phyloP scores from a whole-genome alignment of 169 alveolate genomes.

The Plasmodium blacklocki region DNA sequence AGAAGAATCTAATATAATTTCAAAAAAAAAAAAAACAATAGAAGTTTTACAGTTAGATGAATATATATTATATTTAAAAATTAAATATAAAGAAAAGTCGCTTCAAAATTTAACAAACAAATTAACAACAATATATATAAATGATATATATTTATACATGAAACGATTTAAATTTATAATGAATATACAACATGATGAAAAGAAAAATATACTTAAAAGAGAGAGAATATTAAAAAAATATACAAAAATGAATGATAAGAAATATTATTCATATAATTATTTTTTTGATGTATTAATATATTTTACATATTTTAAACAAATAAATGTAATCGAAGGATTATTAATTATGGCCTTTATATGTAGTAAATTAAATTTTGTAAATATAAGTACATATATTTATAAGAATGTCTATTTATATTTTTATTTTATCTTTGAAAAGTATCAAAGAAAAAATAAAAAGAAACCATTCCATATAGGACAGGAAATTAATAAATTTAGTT shows the following conservation, averaged over 20 bases:
- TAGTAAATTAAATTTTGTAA: conserved; percentile 52
- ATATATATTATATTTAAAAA: conserved; percentile 69
- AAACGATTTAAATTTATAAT: conserved; percentile 39
- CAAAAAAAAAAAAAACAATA: conserved; percentile 13
- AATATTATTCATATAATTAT: conserved; percentile 54
- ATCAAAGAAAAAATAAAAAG: conserved; percentile 44
- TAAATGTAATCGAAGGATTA: conserved; percentile 53
- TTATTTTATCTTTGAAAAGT: conserved; percentile 56
- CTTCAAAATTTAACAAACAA: conserved; percentile 26
- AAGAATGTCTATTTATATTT: conserved; percentile 58
- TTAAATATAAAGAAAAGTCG: conserved; percentile 34
- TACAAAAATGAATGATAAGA: conserved; percentile 38
- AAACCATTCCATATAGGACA: conserved; percentile 25
- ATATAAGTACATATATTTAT: conserved; percentile 39
- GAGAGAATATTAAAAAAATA: conserved; percentile 46
- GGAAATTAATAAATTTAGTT: conserved; percentile 32
- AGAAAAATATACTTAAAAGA: conserved; percentile 41
- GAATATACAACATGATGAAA: conserved; percentile 42
- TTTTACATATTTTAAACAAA: conserved; percentile 72
- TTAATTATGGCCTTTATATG: conserved; percentile 51
- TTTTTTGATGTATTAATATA: conserved; percentile 73
- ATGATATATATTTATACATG: conserved; percentile 40
- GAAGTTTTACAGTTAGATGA: conserved; percentile 56
- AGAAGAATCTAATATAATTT: neutral
- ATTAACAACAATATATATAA: conserved; percentile 16